These are phyloP conservation scores for Septoria linicola DNA, from an alignment of 2,329 filamentous ascomycete genomes.

Conservation along the genomic window DNA sequence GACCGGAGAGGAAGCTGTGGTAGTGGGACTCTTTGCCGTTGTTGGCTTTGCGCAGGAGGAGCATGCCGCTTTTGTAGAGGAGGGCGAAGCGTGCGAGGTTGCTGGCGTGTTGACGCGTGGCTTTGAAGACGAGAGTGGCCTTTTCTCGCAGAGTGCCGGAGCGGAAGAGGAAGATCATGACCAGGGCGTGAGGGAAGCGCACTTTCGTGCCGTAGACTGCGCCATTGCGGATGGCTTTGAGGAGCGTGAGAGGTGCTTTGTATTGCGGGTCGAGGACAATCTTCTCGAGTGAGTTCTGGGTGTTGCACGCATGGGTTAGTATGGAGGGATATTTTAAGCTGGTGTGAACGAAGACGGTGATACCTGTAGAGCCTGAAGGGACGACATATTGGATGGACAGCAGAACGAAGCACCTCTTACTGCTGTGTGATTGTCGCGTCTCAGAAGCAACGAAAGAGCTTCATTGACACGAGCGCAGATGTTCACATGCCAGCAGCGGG, in stretches of 20 bases:
- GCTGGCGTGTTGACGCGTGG: slow-evolving; percentile 83
- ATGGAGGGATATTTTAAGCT: neutral
- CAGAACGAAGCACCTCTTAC: no score
- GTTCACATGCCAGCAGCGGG: neutral
- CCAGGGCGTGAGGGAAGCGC: slow-evolving; percentile 94
- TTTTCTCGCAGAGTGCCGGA: slow-evolving; percentile 81
- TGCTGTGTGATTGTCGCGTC: no score
- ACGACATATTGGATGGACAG: slow-evolving; percentile 20
- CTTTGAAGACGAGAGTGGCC: slow-evolving; percentile 71
- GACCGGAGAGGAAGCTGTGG: slow-evolving; percentile 82
- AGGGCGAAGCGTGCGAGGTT: slow-evolving; percentile 91
- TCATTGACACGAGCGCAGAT: slow-evolving; percentile 9
- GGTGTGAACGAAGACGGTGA: neutral
- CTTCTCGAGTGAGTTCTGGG: slow-evolving; percentile 68
- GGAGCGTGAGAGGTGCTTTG: slow-evolving; percentile 76
- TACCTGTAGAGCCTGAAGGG: slow-evolving; percentile 22
- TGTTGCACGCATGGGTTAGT: neutral
- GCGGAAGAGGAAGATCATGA: slow-evolving; percentile 97
- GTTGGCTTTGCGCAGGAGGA: slow-evolving; percentile 61
- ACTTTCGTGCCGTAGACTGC: slow-evolving; percentile 96
- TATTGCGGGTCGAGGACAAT: slow-evolving; percentile 80
- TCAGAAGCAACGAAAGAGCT: neutral
- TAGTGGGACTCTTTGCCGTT: slow-evolving; percentile 65
- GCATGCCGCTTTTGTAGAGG: slow-evolving; percentile 82
- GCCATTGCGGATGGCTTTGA: slow-evolving; percentile 95